Percentiles rank a stretch among this genome's conserved stretches.
Evolutionary conservation across 495 filamentous ascomycete species (phyloP).

Genomic region (Thozetella sp.): DNA sequence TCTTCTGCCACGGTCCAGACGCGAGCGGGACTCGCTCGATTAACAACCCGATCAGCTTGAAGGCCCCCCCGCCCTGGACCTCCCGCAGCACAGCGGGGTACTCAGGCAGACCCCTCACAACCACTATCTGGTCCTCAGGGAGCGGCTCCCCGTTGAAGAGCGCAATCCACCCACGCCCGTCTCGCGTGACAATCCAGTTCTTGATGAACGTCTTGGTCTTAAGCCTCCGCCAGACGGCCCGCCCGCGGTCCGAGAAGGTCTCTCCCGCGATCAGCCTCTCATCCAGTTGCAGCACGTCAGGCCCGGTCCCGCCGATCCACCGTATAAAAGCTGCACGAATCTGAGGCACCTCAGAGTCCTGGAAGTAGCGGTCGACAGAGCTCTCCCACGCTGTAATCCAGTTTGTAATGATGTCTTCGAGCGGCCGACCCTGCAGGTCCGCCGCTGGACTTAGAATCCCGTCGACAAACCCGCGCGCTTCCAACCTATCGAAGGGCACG

Average conservation of each 20-base stretch:
- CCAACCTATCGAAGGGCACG: neutral
- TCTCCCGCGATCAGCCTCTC: neutral
- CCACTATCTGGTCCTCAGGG: neutral
- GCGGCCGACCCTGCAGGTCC: neutral
- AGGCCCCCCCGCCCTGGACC: neutral
- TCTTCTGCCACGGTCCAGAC: neutral
- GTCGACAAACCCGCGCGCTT: neutral
- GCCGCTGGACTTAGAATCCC: neutral
- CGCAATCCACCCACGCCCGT: neutral
- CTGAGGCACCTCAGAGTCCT: neutral
- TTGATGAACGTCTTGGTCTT: neutral
- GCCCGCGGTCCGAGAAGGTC: neutral
- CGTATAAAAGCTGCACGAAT: neutral
- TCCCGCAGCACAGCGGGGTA: neutral
- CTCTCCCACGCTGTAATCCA: neutral
- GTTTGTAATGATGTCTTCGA: neutral
- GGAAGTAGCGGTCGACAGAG: neutral
- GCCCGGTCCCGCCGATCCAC: neutral
- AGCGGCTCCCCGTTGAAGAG: neutral
- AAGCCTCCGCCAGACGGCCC: neutral
- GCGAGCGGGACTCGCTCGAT: neutral
- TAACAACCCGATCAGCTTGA: neutral
- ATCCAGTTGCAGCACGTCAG: neutral
- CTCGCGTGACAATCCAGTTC: neutral
- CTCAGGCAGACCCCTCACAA: neutral